Conservation (phyloP, 2,329 filamentous ascomycete species). For the Fusarium sororula region DNA sequence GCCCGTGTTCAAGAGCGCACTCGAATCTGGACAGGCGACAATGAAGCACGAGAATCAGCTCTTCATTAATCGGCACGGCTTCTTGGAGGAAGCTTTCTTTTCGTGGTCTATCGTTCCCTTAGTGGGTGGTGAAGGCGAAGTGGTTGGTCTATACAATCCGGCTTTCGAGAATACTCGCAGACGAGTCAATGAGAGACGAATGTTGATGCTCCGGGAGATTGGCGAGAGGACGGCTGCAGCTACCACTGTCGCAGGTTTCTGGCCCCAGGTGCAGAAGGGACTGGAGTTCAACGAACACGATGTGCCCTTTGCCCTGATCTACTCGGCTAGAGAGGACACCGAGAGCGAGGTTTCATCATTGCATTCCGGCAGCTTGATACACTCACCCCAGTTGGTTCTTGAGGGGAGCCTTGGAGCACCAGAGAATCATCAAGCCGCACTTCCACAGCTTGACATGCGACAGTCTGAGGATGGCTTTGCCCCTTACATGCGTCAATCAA, state of each 20-base stretch:
- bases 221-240: constrained; percentile 78
- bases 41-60: constrained; percentile 87
- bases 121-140: constrained; percentile 76
- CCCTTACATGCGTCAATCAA: constrained; percentile 78
- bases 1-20: constrained; percentile 73
- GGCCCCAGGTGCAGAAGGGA: constrained; percentile 73
- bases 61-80: constrained; percentile 75
- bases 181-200: constrained; percentile 80
- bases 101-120: constrained; percentile 84
- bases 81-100: constrained; percentile 82
- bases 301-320: constrained; percentile 79
- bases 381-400: constrained; percentile 71
- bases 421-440: constrained; percentile 67
- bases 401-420: constrained; percentile 78
- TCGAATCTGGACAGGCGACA: constrained; percentile 76
- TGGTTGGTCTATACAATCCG: constrained; percentile 81
- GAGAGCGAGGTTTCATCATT: constrained; percentile 79
- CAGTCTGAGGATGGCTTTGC: constrained; percentile 78
- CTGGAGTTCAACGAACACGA: constrained; percentile 79
- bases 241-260: constrained; percentile 77
- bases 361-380: constrained; percentile 71
- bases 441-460: constrained; percentile 72
- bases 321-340: constrained; percentile 75
- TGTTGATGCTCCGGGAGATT: constrained; percentile 81
- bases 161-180: constrained; percentile 83